phyloP scores from a whole-genome alignment of 1,284 basidiomycete genomes.

The Naganishia albida region DNA sequence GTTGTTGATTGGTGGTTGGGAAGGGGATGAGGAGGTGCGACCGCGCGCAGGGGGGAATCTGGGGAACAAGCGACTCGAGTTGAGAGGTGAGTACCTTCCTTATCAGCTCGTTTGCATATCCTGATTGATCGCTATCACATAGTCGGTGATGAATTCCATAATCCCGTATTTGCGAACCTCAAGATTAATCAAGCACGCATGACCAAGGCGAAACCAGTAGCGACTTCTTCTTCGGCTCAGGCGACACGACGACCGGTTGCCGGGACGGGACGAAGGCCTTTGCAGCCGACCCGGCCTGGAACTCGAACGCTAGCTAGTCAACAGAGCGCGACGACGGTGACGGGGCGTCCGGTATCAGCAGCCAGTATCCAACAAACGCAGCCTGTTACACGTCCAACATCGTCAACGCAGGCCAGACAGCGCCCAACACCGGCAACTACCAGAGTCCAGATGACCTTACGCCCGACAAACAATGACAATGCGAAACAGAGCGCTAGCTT shows the following conservation, averaged over 20 bases:
- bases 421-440: background rate
- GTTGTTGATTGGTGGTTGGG: constrained; percentile 22
- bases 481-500: background rate
- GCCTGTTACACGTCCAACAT: background rate
- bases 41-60: background rate
- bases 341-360: background rate
- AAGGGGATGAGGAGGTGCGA: constrained; percentile 20
- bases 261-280: background rate
- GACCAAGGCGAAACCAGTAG: background rate
- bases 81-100: constrained; percentile 11
- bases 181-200: constrained; percentile 15
- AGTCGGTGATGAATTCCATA: constrained; percentile 14
- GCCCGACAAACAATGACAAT: background rate
- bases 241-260: constrained; percentile 7
- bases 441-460: background rate
- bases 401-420: background rate
- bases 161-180: constrained; percentile 17
- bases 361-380: background rate
- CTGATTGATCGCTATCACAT: background rate
- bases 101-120: background rate
- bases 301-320: background rate
- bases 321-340: background rate
- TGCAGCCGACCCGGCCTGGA: background rate
- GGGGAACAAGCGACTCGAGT: constrained; percentile 2
- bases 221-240: background rate